Evolutionary conservation across 192 early-diverging fungal species (phyloP), one percentile per base, ranked within the genome.

Genomic region (Linnemannia schmuckeri): DNA sequence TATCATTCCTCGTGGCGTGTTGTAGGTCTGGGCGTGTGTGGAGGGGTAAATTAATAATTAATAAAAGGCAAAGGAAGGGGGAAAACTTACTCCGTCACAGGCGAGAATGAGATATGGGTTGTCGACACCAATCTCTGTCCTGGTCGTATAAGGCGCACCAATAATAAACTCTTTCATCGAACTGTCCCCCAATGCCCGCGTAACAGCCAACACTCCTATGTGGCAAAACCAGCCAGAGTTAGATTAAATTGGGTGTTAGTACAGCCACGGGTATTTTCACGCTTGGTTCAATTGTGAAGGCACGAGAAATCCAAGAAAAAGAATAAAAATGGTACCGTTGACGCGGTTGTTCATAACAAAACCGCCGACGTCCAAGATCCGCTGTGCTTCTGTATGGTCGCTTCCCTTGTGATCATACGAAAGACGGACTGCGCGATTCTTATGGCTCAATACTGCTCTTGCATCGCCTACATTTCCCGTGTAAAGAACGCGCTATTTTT

Each of bases 401-500:
- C 96, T 96, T 37, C 98, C 98, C 88, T 99, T 99, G 91, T 99
- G 98, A 90, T 99, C 98, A 82, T 99, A 99, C 8, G 98, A 96
- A 15, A 99, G 91, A 61, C 98, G 91, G 30, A 95, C 88, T 2
- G 98, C 98, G 52, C 89, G 87, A 41, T 97, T 97, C 68, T 93
- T 82, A 49, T 97, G 96, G 81, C 97, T 89, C 77, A 99, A 87
- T 42, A 99, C 98, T 12, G 97, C 98, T 30, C 98, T 93, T 13
- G 98, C 97, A 93, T 99, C 98, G 35, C 98, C 98, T 46, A 95
- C 98, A 90, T 99, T 99, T 38, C 97, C 98, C 41, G 97, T 97
- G 82, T 98, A 98, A 44, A 99, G 91, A 30, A 96, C 93, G 54
- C 97, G 89, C 95, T 96, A 78, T 52, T 75, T 55, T 75, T 75